These are phyloP conservation scores for Furcasterigmium furcatum DNA, from an alignment of 2,329 filamentous ascomycete species.

Conservation along the genomic window DNA sequence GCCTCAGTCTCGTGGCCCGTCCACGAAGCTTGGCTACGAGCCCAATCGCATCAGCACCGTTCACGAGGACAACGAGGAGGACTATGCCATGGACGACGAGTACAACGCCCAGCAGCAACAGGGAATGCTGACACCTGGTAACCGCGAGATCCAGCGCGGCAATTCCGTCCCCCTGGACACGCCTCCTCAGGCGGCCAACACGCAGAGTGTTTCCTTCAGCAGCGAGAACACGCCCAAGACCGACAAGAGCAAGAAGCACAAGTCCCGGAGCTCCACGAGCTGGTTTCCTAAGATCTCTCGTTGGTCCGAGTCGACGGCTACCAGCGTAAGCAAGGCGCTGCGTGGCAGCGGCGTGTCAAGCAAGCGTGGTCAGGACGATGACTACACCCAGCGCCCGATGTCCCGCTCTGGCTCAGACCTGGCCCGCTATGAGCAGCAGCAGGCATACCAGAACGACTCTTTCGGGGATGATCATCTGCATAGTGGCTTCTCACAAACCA, in stretches of 20 bases:
- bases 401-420: slow-evolving; percentile 79
- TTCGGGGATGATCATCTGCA: slow-evolving; percentile 61
- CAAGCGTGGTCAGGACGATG: slow-evolving; percentile 60
- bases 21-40: slow-evolving; percentile 41
- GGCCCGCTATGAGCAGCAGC: slow-evolving; percentile 60
- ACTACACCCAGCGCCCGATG: slow-evolving; percentile 51
- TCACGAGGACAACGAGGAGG: slow-evolving; percentile 76
- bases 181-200: slow-evolving; percentile 49
- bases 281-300: slow-evolving; percentile 91
- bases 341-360: slow-evolving; percentile 59
- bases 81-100: slow-evolving; percentile 54
- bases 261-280: slow-evolving; percentile 74
- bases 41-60: slow-evolving; percentile 90
- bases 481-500: slow-evolving; percentile 51
- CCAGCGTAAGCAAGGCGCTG: slow-evolving; percentile 77
- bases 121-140: slow-evolving; percentile 55
- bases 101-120: slow-evolving; percentile 12
- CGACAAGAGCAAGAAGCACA: slow-evolving; percentile 82
- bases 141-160: slow-evolving; percentile 45
- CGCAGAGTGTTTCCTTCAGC: slow-evolving; percentile 50
- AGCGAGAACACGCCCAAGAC: slow-evolving; percentile 76
- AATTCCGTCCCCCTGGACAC: slow-evolving; percentile 54
- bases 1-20: slow-evolving; percentile 44
- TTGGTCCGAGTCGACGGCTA: slow-evolving; percentile 96
- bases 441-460: slow-evolving; percentile 48